Percentiles rank a stretch among this genome's conserved stretches.
Conservation (phyloP, 1,284 basidiomycete species). For the Blastosporella zonata region DNA sequence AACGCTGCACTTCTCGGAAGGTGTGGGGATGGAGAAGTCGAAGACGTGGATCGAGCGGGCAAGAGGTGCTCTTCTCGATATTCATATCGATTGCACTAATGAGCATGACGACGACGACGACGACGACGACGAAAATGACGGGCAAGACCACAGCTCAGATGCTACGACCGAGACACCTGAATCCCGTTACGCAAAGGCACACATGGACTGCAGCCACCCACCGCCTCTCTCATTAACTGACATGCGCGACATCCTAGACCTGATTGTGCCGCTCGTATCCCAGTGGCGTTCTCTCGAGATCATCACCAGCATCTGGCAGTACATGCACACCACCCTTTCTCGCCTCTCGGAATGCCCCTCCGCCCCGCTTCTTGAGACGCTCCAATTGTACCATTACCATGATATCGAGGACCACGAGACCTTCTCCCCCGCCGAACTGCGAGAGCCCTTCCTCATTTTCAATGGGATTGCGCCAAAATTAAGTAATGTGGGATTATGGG, state of each 20-base stretch:
- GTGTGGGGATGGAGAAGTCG: constrained; percentile 37
- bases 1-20: constrained; percentile 28
- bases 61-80: constrained; percentile 43
- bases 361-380: constrained; percentile 49
- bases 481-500: constrained; percentile 49
- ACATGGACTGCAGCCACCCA: constrained; percentile 15
- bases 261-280: constrained; percentile 49
- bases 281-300: constrained; percentile 53
- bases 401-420: constrained; percentile 38
- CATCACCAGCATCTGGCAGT: constrained; percentile 38
- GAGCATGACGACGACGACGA: constrained; percentile 22
- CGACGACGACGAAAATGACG: constrained; percentile 19
- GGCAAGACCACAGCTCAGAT: not conserved
- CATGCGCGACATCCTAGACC: constrained; percentile 35
- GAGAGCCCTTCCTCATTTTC: constrained; percentile 45
- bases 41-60: constrained; percentile 44
- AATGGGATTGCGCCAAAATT: constrained; percentile 52
- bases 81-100: constrained; percentile 41
- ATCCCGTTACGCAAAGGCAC: constrained; percentile 14
- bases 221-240: constrained; percentile 26
- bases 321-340: constrained; percentile 44
- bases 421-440: constrained; percentile 36
- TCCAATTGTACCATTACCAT: constrained; percentile 52
- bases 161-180: constrained; percentile 6
- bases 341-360: constrained; percentile 37